Conservation (phyloP, 495 filamentous ascomycete species). For the Aspergillus sparsus region DNA sequence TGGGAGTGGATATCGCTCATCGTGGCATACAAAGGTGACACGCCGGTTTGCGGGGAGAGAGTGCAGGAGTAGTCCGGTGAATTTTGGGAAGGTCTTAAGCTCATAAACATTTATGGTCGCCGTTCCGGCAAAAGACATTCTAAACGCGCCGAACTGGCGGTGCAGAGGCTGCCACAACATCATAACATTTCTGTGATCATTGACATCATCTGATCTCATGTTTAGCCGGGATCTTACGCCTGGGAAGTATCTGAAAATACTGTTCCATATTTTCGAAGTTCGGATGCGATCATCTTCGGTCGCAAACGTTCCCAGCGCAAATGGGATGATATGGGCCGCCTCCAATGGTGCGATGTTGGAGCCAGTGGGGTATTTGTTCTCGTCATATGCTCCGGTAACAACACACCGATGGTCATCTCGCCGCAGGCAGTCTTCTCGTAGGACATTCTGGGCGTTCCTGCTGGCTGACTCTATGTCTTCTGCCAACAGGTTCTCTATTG, state of each 20-base stretch:
- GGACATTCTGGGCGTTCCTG: constrained; percentile 3
- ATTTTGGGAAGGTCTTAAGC: too few relatives aligned
- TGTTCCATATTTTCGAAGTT: constrained; percentile 4
- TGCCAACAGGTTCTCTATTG: constrained; percentile 18
- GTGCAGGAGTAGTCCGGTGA: too few relatives aligned
- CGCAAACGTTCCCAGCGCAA: constrained; percentile 8
- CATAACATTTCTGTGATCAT: constrained; percentile 6
- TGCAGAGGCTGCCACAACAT: background rate
- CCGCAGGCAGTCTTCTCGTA: constrained; percentile 15
- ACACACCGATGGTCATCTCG: constrained; percentile 13
- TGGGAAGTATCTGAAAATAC: constrained; percentile 6
- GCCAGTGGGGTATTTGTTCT: constrained; percentile 5
- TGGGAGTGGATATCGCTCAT: background rate
- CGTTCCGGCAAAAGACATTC: background rate
- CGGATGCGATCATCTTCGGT: constrained; percentile 9
- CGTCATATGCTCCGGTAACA: constrained; percentile 6
- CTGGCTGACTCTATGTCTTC: constrained; percentile 2
- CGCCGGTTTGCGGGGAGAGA: too few relatives aligned
- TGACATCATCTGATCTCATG: background rate
- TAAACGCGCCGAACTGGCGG: constrained; percentile 3
- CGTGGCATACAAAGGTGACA: too few relatives aligned
- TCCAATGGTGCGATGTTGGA: background rate
- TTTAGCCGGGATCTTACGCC: background rate
- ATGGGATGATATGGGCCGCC: constrained; percentile 23
- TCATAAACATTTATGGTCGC: background rate